Evolutionary conservation across 2,329 filamentous ascomycete species (phyloP), one percentile per base, ranked within the genome.

Genomic region (Chaetothyriales sp.): DNA sequence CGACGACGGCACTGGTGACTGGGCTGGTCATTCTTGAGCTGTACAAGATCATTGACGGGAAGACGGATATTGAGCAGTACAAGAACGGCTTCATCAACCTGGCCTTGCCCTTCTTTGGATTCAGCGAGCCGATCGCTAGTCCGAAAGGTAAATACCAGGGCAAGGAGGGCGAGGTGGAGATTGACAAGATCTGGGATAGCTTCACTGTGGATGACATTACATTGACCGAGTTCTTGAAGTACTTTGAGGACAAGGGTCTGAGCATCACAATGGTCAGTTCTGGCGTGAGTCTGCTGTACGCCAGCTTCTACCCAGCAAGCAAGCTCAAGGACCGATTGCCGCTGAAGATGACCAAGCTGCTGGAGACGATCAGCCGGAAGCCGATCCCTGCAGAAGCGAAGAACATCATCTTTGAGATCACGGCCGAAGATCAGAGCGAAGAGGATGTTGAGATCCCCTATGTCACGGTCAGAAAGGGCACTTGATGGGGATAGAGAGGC

Each of bases 1-100:
- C 92, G 2, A 96, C 92, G 0, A 98, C 92, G 2, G 90, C 92
- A 2, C 74, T 98, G 52, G 90, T 96, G 10, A 98, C 92, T 2
- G 92, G 92, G 52, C 76, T 98, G 45, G 88, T 98, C 49, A 78
- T 93, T 15, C 73, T 98, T 45, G 92, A 98, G 72, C 72, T 96
- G 46, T 95, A 86, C 81, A 98, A 98, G 79, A 79, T 98, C 56
- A 75, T 98, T 45, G 92, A 96, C 63, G 90, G 88, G 64, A 95
- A 98, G 75, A 79, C 77, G n/a, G 87, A 96, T 60, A 83, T 95
- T 57, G 92, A 96, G 71, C 86, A 96, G 70, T 98, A 93, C 81
- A 96, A 96, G 79, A 98, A 98, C 65, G 92, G 92, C 15, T 98
- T 98, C 68, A 77, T 96, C 70, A 98, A 98, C 71, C 72, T 98